A percentile compares a stretch with the other conserved stretches of the same genome.
phyloP scores from a whole-genome alignment of 2,329 filamentous ascomycete species.

The Knufia petricola region DNA sequence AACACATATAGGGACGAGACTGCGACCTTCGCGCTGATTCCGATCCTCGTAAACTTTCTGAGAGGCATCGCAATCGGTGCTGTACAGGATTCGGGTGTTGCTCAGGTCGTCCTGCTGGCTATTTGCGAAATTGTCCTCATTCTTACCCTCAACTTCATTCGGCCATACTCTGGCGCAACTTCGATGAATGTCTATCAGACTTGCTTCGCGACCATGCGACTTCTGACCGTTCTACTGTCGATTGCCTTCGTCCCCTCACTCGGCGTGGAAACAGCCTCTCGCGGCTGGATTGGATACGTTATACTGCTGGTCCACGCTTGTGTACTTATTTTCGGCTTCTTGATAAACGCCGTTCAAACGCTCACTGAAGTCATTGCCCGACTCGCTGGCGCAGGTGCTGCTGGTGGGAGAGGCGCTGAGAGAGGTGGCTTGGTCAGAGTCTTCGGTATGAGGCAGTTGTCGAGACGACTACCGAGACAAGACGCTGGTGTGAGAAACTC shows the following conservation, averaged over 20 bases:
- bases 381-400: constrained; percentile 70
- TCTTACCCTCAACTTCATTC: constrained; percentile 77
- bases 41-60: constrained; percentile 72
- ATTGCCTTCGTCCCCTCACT: constrained; percentile 78
- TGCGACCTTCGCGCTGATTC: constrained; percentile 79
- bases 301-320: constrained; percentile 78
- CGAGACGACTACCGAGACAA: constrained; percentile 58
- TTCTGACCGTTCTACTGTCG: constrained; percentile 66
- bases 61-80: constrained; percentile 86
- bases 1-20: constrained; percentile 96
- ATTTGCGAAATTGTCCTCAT: constrained; percentile 91
- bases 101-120: constrained; percentile 81
- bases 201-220: constrained; percentile 67
- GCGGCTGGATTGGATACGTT: constrained; percentile 91
- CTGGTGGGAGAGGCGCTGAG: constrained; percentile 51
- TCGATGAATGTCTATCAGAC: constrained; percentile 97
- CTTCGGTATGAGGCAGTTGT: constrained; percentile 83
- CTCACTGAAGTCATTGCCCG: constrained; percentile 80
- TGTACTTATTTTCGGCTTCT: constrained; percentile 83
- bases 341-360: constrained; percentile 83
- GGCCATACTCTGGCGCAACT: constrained; percentile 79
- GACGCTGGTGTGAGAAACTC: constrained; percentile 55
- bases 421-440: constrained; percentile 80
- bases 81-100: constrained; percentile 83
- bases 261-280: constrained; percentile 64